Conservation (phyloP, 208 protist species). For the Crithidia brevicula region DNA sequence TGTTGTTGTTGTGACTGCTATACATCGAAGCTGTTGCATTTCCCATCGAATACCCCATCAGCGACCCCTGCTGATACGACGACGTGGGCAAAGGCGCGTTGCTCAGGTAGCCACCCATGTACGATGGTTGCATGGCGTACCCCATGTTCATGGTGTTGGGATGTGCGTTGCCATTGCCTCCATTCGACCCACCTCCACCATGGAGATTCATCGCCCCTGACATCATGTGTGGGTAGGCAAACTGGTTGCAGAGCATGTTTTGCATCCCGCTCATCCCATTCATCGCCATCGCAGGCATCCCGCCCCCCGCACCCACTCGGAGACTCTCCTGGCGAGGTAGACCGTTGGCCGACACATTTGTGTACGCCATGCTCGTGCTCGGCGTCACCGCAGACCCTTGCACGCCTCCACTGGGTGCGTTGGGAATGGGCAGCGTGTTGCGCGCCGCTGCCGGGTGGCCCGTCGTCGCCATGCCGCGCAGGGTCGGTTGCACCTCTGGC, state of each 20-base stretch:
- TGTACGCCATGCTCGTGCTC: no score
- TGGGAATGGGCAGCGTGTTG: neutral
- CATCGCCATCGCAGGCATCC: no score
- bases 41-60: neutral
- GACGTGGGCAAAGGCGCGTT: neutral
- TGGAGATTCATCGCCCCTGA: neutral
- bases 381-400: no score
- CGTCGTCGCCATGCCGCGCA: neutral
- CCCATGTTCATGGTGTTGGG: neutral
- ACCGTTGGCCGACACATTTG: no score
- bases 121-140: neutral
- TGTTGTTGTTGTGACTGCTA: neutral
- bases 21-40: neutral
- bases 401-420: neutral
- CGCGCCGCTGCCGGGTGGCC: neutral
- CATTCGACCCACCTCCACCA: no score
- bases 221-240: conserved; percentile 9
- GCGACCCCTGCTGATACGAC: neutral
- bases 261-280: no score
- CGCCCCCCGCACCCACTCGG: no score
- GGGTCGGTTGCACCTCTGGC: neutral
- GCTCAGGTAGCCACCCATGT: neutral
- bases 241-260: no score
- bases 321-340: no score
- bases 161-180: neutral